Base-by-base conservation (phyloP, 2,329 filamentous ascomycete genomes). In the Fusarium sp. region DNA sequence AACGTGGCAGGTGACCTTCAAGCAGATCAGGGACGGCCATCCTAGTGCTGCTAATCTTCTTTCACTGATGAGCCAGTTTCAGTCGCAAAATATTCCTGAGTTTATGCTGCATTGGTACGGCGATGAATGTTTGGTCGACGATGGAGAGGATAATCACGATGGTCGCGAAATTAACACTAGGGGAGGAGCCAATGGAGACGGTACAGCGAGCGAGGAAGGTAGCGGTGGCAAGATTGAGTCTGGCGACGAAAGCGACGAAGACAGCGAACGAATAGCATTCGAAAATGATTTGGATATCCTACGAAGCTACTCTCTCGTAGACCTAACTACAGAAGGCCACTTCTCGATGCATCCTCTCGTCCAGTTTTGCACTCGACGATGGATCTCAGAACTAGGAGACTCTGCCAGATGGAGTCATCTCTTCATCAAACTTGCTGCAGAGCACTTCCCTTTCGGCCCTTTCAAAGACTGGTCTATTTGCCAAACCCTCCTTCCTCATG, bases 61-160 rank as follows among this genome's bases (percentile, higher is more conserved):
- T 6, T 66, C 66, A 2, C n/a, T 68, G 2, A 66, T 68, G 45
- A 62, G 66, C n/a, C 58, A 56, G 5, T 66, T 68, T 10, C 56
- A 65, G 2, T 15, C 51, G 0, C 56, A 65, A 3, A 51, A 55
- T 1, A 65, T 68, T 9, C 65, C 61, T 0, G 44, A 46, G 5
- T 34, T 24, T 1, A 25, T 47, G 42, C 62, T 65, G 20, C 16
- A 43, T 15, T 9, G 12, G 15, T 56, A 50, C 18, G 1, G 22
- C 2, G 5, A 30, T 18, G 18, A 44, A 6, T 16, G 27, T 29
- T 29, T 29, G 4, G 27, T 12, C 1, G 15, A 34, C 15, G 32
- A 6, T 18, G 14, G 32, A 34, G 32, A 32, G 30, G 10, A 11
- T 29, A 29, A 4, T 29, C 10, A 29, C 5, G 10, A 11, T 29